Evolutionary conservation across 139 green algal species (phyloP), one percentile per base, ranked within the genome.

Genomic region (Chlamydomonas sp.): DNA sequence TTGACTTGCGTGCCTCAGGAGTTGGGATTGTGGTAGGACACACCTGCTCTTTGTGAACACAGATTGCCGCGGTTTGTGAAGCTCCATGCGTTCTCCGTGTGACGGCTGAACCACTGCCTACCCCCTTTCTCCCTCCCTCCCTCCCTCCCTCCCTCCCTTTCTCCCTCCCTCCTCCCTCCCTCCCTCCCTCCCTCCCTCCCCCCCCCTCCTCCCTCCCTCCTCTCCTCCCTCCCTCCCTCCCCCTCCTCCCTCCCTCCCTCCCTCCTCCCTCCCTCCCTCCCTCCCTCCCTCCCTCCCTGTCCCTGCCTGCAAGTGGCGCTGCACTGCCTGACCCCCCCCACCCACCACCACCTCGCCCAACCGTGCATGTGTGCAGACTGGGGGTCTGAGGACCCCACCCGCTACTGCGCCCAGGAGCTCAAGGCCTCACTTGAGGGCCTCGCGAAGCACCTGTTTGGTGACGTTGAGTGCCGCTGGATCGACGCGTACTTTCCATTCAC

Each of bases 401-500:
- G 83, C 34, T 74, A 90, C 28, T 81, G 74, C 0, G 83, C 85
- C 54, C 58, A 72, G 13, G 91, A 99, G 62, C 87, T 99, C 1
- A 99, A 99, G 78, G 50, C 67, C 22, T 81, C 83, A 6, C 85
- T 99, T 48, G 94, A 98, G 80, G 93, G 90, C 0, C 83, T 96
- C 6, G 87, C 92, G 8, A 79, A 80, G 67, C 85, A 95, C 77
- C 84, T 97, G 28, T 97, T 97, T 81, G 92, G 88, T 2, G 69
- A 84, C 35, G 79, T 89, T 1, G 82, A 90, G 76, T 87, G 79
- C 73, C 75, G 82, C n/a, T 97, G 93, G 93, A 85, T 97, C 35
- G 95, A 98, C 61, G 88, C 90, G 0, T 99, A 99, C 83, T 99
- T 99, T 64, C 95, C 95, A 34, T 99, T 99, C 89, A 99, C 95